phyloP scores from a whole-genome alignment of 2,329 filamentous ascomycete species.

The Annulohypoxylon truncatum region DNA sequence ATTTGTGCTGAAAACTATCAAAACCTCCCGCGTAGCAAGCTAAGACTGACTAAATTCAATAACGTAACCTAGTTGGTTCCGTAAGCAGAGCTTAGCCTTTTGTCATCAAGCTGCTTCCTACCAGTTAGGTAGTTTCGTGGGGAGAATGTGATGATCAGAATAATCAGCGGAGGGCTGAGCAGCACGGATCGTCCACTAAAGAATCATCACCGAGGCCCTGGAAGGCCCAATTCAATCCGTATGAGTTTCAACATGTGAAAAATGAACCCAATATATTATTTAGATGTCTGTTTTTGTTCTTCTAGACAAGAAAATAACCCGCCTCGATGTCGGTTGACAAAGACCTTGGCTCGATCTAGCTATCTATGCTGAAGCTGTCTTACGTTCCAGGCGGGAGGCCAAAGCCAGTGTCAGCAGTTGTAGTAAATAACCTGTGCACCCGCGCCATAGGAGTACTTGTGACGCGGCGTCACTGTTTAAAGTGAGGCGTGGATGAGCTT shows the following conservation, averaged over 20 bases:
- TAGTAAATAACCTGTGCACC: neutral
- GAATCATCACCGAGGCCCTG: neutral
- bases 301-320: neutral
- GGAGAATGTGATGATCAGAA: slow-evolving; percentile 9
- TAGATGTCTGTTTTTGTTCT: neutral
- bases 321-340: slow-evolving; percentile 19
- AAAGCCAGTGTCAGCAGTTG: neutral
- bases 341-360: neutral
- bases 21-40: neutral
- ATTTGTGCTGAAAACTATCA: slow-evolving; percentile 3
- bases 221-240: neutral
- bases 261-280: neutral
- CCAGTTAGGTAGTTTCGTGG: slow-evolving; percentile 6
- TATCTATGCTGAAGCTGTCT: neutral
- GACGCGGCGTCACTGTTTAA: slow-evolving; percentile 11
- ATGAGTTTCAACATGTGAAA: neutral
- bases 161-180: slow-evolving; percentile 10
- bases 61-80: slow-evolving; percentile 25
- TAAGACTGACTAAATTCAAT: slow-evolving; percentile 21
- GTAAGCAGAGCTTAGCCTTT: slow-evolving; percentile 25
- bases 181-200: slow-evolving; percentile 1
- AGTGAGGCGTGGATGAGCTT: neutral
- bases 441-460: slow-evolving; percentile 7
- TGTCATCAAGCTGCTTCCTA: slow-evolving; percentile 11
- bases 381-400: neutral